phyloP scores from a whole-genome alignment of 305 asterid species.

The Monarda citriodora region DNA sequence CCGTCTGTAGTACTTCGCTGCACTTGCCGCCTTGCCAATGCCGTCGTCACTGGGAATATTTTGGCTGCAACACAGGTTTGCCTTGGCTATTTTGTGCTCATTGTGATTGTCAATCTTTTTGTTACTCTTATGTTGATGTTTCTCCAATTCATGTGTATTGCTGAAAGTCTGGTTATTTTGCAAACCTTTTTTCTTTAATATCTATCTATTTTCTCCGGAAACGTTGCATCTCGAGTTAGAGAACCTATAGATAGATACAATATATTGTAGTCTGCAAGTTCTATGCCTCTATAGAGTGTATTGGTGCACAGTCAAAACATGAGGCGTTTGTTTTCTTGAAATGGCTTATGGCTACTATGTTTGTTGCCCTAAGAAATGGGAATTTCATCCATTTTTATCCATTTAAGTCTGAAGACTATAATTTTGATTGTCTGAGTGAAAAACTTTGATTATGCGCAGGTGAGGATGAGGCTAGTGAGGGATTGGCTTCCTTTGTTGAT shows the following conservation, averaged over 20 bases:
- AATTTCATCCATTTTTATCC: no score
- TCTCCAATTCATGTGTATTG: conserved; percentile 13
- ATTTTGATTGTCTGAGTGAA: conserved; percentile 7
- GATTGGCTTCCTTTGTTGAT: conserved; percentile 96
- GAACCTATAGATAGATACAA: background rate
- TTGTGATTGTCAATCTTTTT: conserved; percentile 1
- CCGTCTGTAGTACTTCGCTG: conserved; percentile 81
- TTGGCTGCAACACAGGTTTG: conserved; percentile 83
- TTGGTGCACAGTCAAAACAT: no score
- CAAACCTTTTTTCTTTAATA: background rate
- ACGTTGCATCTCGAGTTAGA: background rate
- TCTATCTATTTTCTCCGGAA: no score
- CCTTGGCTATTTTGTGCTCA: conserved; percentile 3
- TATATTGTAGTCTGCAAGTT: no score
- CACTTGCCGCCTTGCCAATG: conserved; percentile 82
- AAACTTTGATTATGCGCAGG: conserved; percentile 43
- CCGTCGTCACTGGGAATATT: conserved; percentile 66
- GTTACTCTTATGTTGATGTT: background rate
- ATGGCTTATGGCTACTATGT: background rate
- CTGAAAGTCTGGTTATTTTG: conserved; percentile 8
- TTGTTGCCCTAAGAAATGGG: background rate
- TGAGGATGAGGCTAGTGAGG: conserved; percentile 82
- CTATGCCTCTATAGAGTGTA: no score
- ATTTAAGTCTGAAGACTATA: no score
- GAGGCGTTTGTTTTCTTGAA: conserved; percentile 1